Conservation (phyloP, 768 basidiomycete species). For the Suillus ampliporus region DNA sequence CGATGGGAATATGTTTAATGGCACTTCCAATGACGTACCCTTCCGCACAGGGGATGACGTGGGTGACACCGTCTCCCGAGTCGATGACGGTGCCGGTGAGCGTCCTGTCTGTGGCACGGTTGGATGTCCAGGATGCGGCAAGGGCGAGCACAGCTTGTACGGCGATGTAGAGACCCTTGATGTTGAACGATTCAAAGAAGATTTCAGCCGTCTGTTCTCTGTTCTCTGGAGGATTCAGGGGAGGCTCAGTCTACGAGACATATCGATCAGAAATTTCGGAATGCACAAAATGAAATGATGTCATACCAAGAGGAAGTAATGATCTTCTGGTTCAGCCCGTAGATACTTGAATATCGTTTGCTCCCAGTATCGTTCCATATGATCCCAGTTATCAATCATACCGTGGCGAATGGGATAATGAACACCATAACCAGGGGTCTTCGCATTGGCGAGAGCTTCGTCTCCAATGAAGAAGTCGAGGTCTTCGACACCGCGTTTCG, state of each 20-base stretch:
- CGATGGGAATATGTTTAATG: constrained; percentile 99
- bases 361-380: constrained; percentile 99
- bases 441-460: constrained; percentile 94
- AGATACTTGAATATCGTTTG: constrained; percentile 99
- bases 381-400: constrained; percentile 97
- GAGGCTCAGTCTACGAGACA: constrained; percentile 89
- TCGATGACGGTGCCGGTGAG: constrained; percentile 98
- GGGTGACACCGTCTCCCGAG: constrained; percentile 98
- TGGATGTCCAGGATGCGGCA: constrained; percentile 96
- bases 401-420: constrained; percentile 98
- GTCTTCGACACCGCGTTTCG: constrained; percentile 97
- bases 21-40: constrained; percentile 99
- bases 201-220: constrained; percentile 99
- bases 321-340: constrained; percentile 97
- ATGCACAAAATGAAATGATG: not conserved
- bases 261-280: not conserved
- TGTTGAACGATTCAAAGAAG: constrained; percentile 99
- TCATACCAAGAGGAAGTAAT: constrained; percentile 94
- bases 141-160: constrained; percentile 98
- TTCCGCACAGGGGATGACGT: constrained; percentile 95
- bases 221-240: constrained; percentile 97
- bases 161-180: constrained; percentile 97
- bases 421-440: constrained; percentile 91
- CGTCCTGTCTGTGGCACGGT: constrained; percentile 86
- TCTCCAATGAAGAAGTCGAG: constrained; percentile 99